Evolutionary conservation across 352 stramenopile genomes (phyloP), one percentile per base, ranked within the genome.

Genomic region (Globisporangium recalcitrans): DNA sequence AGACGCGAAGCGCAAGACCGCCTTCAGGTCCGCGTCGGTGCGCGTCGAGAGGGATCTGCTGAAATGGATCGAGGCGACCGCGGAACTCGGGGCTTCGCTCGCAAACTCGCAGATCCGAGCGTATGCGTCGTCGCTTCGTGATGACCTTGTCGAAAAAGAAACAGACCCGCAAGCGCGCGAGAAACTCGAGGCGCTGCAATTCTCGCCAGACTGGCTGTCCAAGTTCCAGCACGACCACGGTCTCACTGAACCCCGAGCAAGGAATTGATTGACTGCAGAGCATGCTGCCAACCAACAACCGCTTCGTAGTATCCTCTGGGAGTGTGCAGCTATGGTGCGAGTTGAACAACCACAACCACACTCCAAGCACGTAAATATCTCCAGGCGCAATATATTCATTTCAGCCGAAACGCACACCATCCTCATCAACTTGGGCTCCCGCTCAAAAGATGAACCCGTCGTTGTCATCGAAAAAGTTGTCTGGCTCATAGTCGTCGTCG

Each of bases 381-480:
- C 14, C 38, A 21, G 5, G 19, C 38, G 38, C 38, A 44, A 38
- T 38, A 44, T 16, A 44, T 44, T 44, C 38, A 44, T 44, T 21
- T 44, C 16, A 38, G 31, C 31, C 9, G 14, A 38, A 38, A 6
- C 27, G 2, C 27, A 31, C 27, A 31, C 5, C 27, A 31, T n/a
- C n/a, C n/a, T n/a, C n/a, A n/a, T n/a, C n/a, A n/a, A n/a, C n/a
- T n/a, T n/a, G n/a, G n/a, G n/a, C n/a, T n/a, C 29, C 11, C 13
- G 26, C 26, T 34, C 49, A 38, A 34, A 38, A 49, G n/a, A 34
- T 27, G 11, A 60, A 32, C n/a, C 32, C 54, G 13, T 51, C 24
- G 13, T 55, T 60, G 14, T 68, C 55, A 65, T 55, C 61, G 53
- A 70, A 51, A 68, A 38, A 56, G 26, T 21, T 44, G 38, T 44